Base-by-base conservation (phyloP, 441 rosid genomes). In the Sinapis alba region DNA sequence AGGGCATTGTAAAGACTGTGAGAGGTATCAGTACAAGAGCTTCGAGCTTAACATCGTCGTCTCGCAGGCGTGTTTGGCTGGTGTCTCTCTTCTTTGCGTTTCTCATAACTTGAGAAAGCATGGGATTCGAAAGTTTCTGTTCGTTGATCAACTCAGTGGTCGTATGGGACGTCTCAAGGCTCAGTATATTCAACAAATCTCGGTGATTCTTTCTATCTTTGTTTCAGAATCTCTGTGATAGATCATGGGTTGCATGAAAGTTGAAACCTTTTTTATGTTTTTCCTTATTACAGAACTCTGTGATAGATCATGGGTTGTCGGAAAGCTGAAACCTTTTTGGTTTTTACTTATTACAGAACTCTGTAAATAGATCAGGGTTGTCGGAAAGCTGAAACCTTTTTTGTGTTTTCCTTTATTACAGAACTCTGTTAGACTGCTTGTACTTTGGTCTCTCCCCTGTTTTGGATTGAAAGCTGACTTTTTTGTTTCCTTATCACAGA, bases 101-200 rank as follows among this genome's bases (percentile, higher is more conserved):
- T 87, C 99, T 6, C 88, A 86, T 80, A 92, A 89, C 82, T 81
- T 93, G 24, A 79, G 98, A 19, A 93, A 93, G 81, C 86, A 91
- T 72, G 91, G 97, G 63, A 65, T 90, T 28, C 74, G 88, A 53
- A 90, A 81, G 84, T 93, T 95, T 65, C 80, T 95, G 54, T 91
- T 95, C 7, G 96, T 91, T 43, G 99, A 92, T 82, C 90, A 93
- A 12, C 83, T 77, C 51, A 78, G 85, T 66, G 90, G 91, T 7
- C 88, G 82, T 15, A 80, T 83, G 88, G 82, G 75, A 12, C 87
- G 86, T 3, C 83, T 90, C 73, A 64, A 84, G 23, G 75, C 76
- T 68, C 85, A 36, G 62, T 94, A 92, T 36, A 73, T 88, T 74
- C 79, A 73, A 7, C 91, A 88, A 77, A 85, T 89, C 61, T 78